phyloP scores from a whole-genome alignment of 2,329 filamentous ascomycete genomes.

The Nakataea oryzae region DNA sequence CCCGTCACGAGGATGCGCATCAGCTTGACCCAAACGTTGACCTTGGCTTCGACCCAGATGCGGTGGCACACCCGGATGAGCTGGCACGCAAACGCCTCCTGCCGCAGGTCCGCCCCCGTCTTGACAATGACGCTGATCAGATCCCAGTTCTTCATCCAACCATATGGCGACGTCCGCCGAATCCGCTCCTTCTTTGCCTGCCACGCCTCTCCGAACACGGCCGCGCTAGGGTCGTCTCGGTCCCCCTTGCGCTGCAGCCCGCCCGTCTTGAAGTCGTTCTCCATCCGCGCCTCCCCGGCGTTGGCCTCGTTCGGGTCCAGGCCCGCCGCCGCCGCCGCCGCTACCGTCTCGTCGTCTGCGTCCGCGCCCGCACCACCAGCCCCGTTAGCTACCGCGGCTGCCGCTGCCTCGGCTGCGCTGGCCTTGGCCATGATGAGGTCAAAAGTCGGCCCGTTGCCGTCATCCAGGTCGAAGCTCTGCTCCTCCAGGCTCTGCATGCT shows the following conservation, averaged over 20 bases:
- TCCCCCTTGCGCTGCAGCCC: constrained; percentile 73
- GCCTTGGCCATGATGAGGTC: constrained; percentile 73
- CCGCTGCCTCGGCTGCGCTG: constrained; percentile 38
- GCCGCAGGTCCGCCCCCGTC: constrained; percentile 70
- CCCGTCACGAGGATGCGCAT: constrained; percentile 83
- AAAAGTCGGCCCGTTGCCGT: constrained; percentile 63
- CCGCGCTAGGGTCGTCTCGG: constrained; percentile 75
- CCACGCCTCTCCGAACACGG: constrained; percentile 82
- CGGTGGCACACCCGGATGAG: constrained; percentile 72
- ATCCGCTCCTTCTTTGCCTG: constrained; percentile 76
- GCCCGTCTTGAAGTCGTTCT: constrained; percentile 80
- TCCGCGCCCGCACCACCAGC: constrained; percentile 29
- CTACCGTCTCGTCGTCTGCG: constrained; percentile 37
- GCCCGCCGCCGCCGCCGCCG: constrained; percentile 33
- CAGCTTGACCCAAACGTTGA: constrained; percentile 78
- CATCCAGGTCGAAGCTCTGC: constrained; percentile 70
- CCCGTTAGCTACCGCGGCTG: constrained; percentile 22
- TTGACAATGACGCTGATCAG: constrained; percentile 81
- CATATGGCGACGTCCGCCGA: constrained; percentile 72
- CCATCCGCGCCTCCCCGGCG: constrained; percentile 74
- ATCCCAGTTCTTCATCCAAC: constrained; percentile 87
- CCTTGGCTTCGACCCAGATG: constrained; percentile 66
- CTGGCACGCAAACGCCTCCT: constrained; percentile 81
- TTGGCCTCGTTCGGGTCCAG: constrained; percentile 48
- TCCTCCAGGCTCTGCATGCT: constrained; percentile 85